A percentile compares a stretch with the other conserved stretches of the same genome.
These are phyloP conservation scores for Russula dissimulans DNA, from an alignment of 768 basidiomycete species.

Conservation along the genomic window DNA sequence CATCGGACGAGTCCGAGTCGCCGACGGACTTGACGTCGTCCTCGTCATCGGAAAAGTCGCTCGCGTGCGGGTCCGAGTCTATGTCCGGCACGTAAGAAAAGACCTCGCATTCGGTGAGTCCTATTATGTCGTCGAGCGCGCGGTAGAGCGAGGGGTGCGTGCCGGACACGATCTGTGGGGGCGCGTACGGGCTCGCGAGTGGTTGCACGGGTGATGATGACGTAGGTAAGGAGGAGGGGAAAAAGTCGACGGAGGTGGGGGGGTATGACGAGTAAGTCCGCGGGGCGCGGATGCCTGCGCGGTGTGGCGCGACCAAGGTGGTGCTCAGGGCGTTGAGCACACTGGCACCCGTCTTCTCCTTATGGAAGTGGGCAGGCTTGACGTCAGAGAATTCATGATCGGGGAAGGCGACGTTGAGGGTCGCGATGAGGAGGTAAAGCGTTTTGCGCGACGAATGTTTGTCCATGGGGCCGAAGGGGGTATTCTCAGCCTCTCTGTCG, in stretches of 20 bases:
- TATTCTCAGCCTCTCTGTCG: conserved; percentile 62
- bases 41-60: conserved; percentile 70
- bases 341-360: conserved; percentile 61
- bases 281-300: conserved; percentile 55
- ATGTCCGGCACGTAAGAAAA: conserved; percentile 91
- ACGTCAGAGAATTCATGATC: conserved; percentile 97
- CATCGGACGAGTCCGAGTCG: conserved; percentile 55
- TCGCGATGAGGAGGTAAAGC: conserved; percentile 90
- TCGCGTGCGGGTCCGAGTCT: conserved; percentile 89
- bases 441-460: conserved; percentile 81
- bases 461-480: conserved; percentile 87
- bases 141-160: conserved; percentile 86
- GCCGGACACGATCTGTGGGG: conserved; percentile 65
- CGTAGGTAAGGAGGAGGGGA: conserved; percentile 65
- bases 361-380: conserved; percentile 80
- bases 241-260: conserved; percentile 59
- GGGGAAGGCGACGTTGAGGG: conserved; percentile 94
- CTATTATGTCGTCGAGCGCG: conserved; percentile 83
- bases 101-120: conserved; percentile 87
- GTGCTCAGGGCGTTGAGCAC: conserved; percentile 82
- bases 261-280: conserved; percentile 85
- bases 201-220: conserved; percentile 60
- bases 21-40: conserved; percentile 59
- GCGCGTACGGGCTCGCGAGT: conserved; percentile 56
- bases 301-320: conserved; percentile 67